A percentile compares a stretch with the other conserved stretches of the same genome.
Conservation (phyloP, 306 rosid genomes). For the Lathyrus aphaca region DNA sequence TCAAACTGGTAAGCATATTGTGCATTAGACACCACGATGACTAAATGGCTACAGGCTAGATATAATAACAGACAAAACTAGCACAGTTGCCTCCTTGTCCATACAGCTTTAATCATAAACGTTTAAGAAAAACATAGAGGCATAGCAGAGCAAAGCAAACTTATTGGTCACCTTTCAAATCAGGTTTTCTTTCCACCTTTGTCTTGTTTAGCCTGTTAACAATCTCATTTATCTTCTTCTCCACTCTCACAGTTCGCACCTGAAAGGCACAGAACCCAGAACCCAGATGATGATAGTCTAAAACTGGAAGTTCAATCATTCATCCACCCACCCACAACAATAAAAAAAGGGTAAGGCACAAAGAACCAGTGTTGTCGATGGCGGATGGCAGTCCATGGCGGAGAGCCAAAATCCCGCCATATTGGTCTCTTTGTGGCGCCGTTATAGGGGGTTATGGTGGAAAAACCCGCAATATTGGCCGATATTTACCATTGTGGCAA, state of each 20-base stretch:
- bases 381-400: too few species aligned
- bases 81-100: constrained; percentile 12
- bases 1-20: constrained; percentile 19
- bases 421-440: too few species aligned
- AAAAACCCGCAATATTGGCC: too few species aligned
- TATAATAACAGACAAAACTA: not conserved
- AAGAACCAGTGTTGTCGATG: too few species aligned
- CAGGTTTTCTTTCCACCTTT: constrained; percentile 90
- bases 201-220: constrained; percentile 88
- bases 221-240: constrained; percentile 89
- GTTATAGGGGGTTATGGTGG: too few species aligned
- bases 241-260: constrained; percentile 92
- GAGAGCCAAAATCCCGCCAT: too few species aligned
- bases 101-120: not conserved
- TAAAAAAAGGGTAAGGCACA: constrained; percentile 4
- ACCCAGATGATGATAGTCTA: constrained; percentile 35
- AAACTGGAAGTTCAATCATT: constrained; percentile 34
- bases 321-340: constrained; percentile 14
- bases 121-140: not conserved
- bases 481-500: too few species aligned
- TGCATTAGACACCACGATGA: constrained; percentile 2
- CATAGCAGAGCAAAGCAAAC: constrained; percentile 26
- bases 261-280: constrained; percentile 43
- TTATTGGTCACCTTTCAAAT: constrained; percentile 77
- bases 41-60: not conserved